Conservation (phyloP, 2,329 filamentous ascomycete species). For the Nemania bipapillata region DNA sequence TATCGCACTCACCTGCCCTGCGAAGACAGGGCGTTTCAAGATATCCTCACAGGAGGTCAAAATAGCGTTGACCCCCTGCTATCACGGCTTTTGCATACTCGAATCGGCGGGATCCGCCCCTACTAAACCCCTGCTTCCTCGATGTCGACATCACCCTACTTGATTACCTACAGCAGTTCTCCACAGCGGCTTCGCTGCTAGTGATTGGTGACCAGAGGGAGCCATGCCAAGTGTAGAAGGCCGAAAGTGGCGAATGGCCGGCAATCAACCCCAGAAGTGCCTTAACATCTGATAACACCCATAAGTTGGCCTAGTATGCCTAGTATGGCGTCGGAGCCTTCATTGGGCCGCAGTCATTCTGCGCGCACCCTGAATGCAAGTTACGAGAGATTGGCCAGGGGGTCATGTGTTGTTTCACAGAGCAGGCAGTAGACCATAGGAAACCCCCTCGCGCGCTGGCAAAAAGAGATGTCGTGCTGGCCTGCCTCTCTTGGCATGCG, state of each 20-base stretch:
- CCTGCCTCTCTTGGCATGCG: constrained; percentile 39
- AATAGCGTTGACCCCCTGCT: constrained; percentile 1
- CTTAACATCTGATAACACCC: constrained; percentile 5
- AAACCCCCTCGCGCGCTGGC: constrained; percentile 8
- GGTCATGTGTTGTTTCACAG: constrained; percentile 18
- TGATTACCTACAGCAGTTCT: constrained; percentile 16
- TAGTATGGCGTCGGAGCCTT: constrained; percentile 3
- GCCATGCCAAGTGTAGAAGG: constrained; percentile 38
- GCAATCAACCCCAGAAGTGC: not conserved
- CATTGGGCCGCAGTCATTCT: constrained; percentile 14
- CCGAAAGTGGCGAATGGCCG: constrained; percentile 20
- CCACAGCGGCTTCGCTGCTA: constrained; percentile 1
- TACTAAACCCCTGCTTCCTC: constrained; percentile 14
- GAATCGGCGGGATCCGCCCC: constrained; percentile 29
- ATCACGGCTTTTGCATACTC: constrained; percentile 21
- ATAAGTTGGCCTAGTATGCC: constrained; percentile 5
- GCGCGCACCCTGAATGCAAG: constrained; percentile 1
- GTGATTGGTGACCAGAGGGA: constrained; percentile 24
- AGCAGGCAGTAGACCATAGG: constrained; percentile 6
- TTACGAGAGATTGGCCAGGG: constrained; percentile 17
- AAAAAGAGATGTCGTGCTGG: constrained; percentile 18
- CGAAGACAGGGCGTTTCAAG: constrained; percentile 3
- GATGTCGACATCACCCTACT: constrained; percentile 29
- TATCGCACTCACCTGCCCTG: not conserved
- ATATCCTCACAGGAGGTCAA: constrained; percentile 5